Percentiles rank a stretch among this genome's conserved stretches.
These are phyloP conservation scores for Pterocarpus macrocarpus DNA, from an alignment of 306 rosid genomes.

Conservation along the genomic window DNA sequence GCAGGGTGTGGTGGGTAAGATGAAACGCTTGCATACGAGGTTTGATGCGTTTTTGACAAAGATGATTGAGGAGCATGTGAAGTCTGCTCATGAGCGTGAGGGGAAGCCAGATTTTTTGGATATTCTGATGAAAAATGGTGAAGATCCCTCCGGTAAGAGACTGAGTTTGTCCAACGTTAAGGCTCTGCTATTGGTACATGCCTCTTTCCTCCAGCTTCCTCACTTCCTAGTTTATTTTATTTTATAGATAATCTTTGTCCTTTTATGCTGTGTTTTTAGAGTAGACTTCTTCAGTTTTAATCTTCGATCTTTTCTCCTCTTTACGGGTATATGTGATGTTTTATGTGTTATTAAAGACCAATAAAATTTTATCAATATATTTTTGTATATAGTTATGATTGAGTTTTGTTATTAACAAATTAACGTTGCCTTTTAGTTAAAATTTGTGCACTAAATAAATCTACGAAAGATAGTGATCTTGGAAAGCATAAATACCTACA, in stretches of 20 bases:
- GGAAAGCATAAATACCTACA: too few species aligned
- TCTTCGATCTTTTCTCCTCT: too few species aligned
- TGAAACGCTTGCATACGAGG: slow-evolving; percentile 50
- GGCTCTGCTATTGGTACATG: slow-evolving; percentile 42
- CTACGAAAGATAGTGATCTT: too few species aligned
- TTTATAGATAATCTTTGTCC: background rate
- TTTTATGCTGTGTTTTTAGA: background rate
- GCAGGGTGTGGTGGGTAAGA: slow-evolving; percentile 49
- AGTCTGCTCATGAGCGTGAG: slow-evolving; percentile 26
- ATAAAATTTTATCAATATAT: too few species aligned
- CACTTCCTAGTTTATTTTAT: background rate
- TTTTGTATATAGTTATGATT: too few species aligned
- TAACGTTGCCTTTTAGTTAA: too few species aligned
- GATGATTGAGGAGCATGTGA: slow-evolving; percentile 45
- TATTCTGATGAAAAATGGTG: slow-evolving; percentile 23
- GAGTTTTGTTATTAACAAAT: too few species aligned
- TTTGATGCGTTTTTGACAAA: slow-evolving; percentile 45
- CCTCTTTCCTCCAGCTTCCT: background rate
- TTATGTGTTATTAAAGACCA: too few species aligned
- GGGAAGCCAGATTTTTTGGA: slow-evolving; percentile 48
- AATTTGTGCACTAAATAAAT: too few species aligned
- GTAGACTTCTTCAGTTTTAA: too few species aligned
- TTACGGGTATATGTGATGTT: too few species aligned
- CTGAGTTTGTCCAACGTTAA: slow-evolving; percentile 45
- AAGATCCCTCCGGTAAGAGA: slow-evolving; percentile 2